Conservation (phyloP, 2,329 filamentous ascomycete species). For the Cordyceps tenuipes region DNA sequence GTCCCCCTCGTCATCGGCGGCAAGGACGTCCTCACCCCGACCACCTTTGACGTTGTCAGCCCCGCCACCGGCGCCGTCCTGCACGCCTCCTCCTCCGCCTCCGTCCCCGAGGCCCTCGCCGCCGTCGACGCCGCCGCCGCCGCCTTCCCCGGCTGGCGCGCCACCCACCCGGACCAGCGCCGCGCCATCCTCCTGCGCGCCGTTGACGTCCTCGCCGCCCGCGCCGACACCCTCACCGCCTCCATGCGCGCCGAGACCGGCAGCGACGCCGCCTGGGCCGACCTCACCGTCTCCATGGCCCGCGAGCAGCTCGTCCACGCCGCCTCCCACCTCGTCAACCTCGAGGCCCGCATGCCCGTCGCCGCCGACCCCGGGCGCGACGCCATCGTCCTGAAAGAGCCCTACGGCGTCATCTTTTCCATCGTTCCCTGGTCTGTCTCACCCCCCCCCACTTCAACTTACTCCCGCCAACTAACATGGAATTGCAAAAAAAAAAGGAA, state of each 20-base stretch:
- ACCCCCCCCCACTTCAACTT: not conserved
- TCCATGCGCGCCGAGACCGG: constrained; percentile 50
- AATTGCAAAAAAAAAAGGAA: constrained; percentile 30
- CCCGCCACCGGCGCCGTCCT: constrained; percentile 46
- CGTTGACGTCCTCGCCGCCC: constrained; percentile 52
- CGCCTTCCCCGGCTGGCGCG: constrained; percentile 63
- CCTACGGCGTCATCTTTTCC: constrained; percentile 23
- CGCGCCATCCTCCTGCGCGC: constrained; percentile 64
- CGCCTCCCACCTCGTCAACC: constrained; percentile 32
- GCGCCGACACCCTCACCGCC: constrained; percentile 49
- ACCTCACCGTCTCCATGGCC: constrained; percentile 30
- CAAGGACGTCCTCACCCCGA: constrained; percentile 34
- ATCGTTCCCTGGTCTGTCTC: constrained; percentile 22
- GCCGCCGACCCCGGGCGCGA: constrained; percentile 23
- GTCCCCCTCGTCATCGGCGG: constrained; percentile 38
- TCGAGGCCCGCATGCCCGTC: constrained; percentile 30
- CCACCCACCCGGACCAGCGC: constrained; percentile 49
- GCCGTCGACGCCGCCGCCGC: constrained; percentile 49
- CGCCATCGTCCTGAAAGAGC: constrained; percentile 25
- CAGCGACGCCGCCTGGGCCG: constrained; percentile 28
- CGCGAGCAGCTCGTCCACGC: constrained; percentile 34
- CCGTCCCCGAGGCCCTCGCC: constrained; percentile 39
- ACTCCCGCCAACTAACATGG: too few relatives aligned
- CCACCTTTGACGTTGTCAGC: constrained; percentile 47
- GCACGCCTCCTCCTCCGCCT: constrained; percentile 20